Base-by-base conservation (phyloP, 2,329 filamentous ascomycete genomes). In the Hyphodiscus sp. region DNA sequence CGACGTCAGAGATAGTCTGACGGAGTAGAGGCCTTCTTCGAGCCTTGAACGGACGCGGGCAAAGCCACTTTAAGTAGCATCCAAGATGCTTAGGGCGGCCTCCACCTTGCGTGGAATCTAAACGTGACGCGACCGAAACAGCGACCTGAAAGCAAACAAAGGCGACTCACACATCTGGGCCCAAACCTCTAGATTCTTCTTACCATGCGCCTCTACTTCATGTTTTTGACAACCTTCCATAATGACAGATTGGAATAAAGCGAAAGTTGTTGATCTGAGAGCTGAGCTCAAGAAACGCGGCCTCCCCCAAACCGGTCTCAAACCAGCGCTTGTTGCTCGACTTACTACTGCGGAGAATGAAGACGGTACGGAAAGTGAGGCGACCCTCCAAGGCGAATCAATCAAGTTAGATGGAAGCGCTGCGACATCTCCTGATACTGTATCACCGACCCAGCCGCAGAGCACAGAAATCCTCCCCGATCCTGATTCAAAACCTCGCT, bases 251-350 rank as follows among this genome's bases (percentile, higher is more conserved):
- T 81, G 76, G 67, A 74, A 67, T 52, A 77, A 76, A 69, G 77
- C 85, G 65, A 91, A 88, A 71, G 88, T 92, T 58, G 76, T 83
- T 33, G 86, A 91, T 64, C 78, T 92, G 54, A 87, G 85, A 70
- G 81, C 81, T 20, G 86, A 91, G 73, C 77, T 91, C 43, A 90
- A 88, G 71, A 76, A 75, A 54, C 81, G 87, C 58, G 83, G 83
- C n/a, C 78, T 91, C 41, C 74, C 82, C 6, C 79, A 83, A 57
- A 80, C 80, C 20, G 88, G 88, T 9, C 76, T 90, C 50, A 88
- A 91, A 67, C 77, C 83, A 20, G 87, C 86, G 55, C 79, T 91
- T 46, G 76, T 91, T 52, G 79, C 85, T 56, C 81, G 85, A 55
- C 71, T 92, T 45, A 66, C 74, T 46, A 72, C 70, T 47, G 71